phyloP scores from a whole-genome alignment of 306 rosid genomes.

The Canavalia ensiformis region DNA sequence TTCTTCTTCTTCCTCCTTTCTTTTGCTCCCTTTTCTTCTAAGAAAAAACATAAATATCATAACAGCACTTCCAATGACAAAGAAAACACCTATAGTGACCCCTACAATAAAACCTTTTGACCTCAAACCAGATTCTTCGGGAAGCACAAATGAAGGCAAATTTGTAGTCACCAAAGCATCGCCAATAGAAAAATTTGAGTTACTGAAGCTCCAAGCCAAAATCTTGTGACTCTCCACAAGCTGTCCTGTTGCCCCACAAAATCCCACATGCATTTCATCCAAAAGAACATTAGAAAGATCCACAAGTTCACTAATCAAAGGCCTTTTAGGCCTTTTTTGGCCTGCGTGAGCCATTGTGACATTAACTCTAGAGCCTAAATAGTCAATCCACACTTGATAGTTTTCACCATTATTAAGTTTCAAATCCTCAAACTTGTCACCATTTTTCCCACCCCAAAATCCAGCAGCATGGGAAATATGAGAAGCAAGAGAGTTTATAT shows the following conservation, averaged over 20 bases:
- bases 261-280: conserved; percentile 64
- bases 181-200: conserved; percentile 59
- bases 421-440: conserved; percentile 44
- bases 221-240: conserved; percentile 63
- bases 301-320: conserved; percentile 59
- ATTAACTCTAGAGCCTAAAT: conserved; percentile 51
- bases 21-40: conserved; percentile 48
- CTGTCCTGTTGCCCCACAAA: conserved; percentile 61
- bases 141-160: conserved; percentile 69
- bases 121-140: conserved; percentile 35
- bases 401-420: conserved; percentile 57
- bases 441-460: conserved; percentile 52
- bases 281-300: conserved; percentile 60
- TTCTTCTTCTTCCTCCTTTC: conserved; percentile 41
- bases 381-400: conserved; percentile 71
- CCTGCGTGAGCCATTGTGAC: conserved; percentile 62
- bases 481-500: conserved; percentile 60
- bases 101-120: conserved; percentile 58
- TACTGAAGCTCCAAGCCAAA: conserved; percentile 66
- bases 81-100: conserved; percentile 43
- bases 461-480: conserved; percentile 55
- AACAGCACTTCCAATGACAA: conserved; percentile 45
- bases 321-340: conserved; percentile 48
- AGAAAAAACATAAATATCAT: conserved; percentile 25
- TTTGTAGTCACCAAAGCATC: conserved; percentile 58